Evolutionary conservation across 208 protist genomes (phyloP), one percentile per base, ranked within the genome.

Genomic region (Porcisia deanei): DNA sequence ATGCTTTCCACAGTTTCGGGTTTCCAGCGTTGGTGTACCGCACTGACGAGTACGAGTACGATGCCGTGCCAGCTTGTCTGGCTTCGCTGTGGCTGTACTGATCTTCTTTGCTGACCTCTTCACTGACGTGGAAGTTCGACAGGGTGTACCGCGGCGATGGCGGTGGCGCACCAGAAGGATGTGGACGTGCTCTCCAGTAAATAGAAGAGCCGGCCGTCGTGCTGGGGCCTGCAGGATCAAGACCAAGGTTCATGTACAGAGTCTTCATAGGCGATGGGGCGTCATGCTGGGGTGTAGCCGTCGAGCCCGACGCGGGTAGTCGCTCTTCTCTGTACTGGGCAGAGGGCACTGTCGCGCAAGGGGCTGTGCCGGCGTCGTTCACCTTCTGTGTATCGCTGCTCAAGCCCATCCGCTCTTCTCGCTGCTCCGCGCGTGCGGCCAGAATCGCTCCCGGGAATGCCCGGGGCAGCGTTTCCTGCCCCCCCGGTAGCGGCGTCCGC

Each of bases 1-100:
- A 75, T 4, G 66, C 43, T 30, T n/a, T 65, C 73, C 78, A 82
- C 49, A 75, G 43, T 14, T 53, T 53, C 9, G 78, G 78, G 68
- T 66, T 82, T n/a, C 60, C 73, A 20, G 61, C 78, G 68, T 82
- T 82, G 16, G 78, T 58, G 73, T 82, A 82, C 6, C 78, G 78
- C 41, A 82, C 73, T 10, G 12, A 41, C 2, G 16, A 61, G 20
- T 55, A 55, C 39, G 30, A 30, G 30, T 30, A 30, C 30, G 30
- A 30, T 30, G 47, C 25, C 18, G 49, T 14, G 64, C 41, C 64
- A 54, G 20, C 12, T 20, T 2, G 20, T 68, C 9, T n/a, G 59
- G 3, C 59, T 30, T 45, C 39, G 59, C 59, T 18, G 1, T n/a
- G 20, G 59, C 18, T 12, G 37, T 34, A 37, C 59, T 65, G 25